These are phyloP conservation scores for Elsinoe ampelina DNA, from an alignment of 2,329 filamentous ascomycete genomes.

Conservation along the genomic window DNA sequence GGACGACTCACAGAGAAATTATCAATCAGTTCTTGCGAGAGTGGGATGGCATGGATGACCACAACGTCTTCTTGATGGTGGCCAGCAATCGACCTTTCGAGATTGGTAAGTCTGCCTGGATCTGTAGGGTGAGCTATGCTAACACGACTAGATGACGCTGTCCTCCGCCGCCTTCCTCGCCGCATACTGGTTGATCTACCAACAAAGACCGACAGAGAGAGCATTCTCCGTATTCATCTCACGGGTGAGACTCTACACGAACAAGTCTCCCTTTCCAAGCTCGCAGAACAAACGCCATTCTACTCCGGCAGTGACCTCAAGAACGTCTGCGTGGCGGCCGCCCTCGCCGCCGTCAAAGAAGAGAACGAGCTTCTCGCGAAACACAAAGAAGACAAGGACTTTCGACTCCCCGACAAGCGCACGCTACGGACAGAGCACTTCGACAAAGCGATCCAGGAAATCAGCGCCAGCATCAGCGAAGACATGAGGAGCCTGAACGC, in stretches of 20 bases:
- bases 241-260: conserved; percentile 55
- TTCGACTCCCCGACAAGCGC: conserved; percentile 60
- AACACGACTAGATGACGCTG: conserved; percentile 63
- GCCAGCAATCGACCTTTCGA: conserved; percentile 94
- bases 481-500: conserved; percentile 81
- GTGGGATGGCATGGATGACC: conserved; percentile 82
- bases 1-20: conserved; percentile 70
- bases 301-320: conserved; percentile 81
- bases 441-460: conserved; percentile 74
- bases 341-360: conserved; percentile 68
- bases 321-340: conserved; percentile 70
- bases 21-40: conserved; percentile 96
- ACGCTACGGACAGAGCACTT: conserved; percentile 64
- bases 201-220: conserved; percentile 53
- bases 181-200: conserved; percentile 67
- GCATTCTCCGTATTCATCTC: conserved; percentile 64
- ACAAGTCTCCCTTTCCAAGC: conserved; percentile 50
- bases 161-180: conserved; percentile 65
- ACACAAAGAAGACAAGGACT: conserved; percentile 30
- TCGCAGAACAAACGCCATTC: conserved; percentile 60
- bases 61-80: conserved; percentile 91
- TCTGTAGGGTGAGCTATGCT: not conserved
- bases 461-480: conserved; percentile 84
- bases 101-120: conserved; percentile 10
- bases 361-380: conserved; percentile 44